Conservation (phyloP, 1,139 yeast species). For the Debaryomyces sp. region DNA sequence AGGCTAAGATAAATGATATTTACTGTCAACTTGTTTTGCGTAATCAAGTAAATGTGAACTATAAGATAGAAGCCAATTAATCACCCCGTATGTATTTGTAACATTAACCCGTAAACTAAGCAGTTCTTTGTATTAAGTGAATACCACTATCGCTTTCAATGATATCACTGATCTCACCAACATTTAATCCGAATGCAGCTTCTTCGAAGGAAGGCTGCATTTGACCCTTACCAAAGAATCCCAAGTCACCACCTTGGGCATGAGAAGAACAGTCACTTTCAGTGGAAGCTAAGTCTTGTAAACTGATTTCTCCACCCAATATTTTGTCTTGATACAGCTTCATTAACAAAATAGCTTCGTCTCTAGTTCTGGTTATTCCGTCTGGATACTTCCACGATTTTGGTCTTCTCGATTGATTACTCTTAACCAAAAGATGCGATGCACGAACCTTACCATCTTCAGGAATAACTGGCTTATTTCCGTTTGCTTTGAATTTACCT, state of each 20-base stretch:
- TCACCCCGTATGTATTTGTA: not conserved
- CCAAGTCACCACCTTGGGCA: slow-evolving; percentile 88
- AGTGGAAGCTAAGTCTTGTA: slow-evolving; percentile 73
- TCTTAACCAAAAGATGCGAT: slow-evolving; percentile 78
- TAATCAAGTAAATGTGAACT: not conserved
- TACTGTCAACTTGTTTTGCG: not conserved
- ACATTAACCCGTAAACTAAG: slow-evolving; percentile 29
- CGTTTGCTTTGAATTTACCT: slow-evolving; percentile 49
- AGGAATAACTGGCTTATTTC: slow-evolving; percentile 62
- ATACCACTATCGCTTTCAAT: slow-evolving; percentile 92
- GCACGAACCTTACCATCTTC: slow-evolving; percentile 47
- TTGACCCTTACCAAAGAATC: slow-evolving; percentile 83
- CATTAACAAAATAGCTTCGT: slow-evolving; percentile 75
- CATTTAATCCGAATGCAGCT: slow-evolving; percentile 78
- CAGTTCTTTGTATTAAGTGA: slow-evolving; percentile 85
- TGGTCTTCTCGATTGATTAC: slow-evolving; percentile 82
- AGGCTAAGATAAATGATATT: not conserved
- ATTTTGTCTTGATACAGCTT: slow-evolving; percentile 63
- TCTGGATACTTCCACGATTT: slow-evolving; percentile 85
- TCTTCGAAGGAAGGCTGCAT: slow-evolving; percentile 96
- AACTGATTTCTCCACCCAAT: slow-evolving; percentile 66
- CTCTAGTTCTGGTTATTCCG: slow-evolving; percentile 72
- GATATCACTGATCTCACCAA: slow-evolving; percentile 82
- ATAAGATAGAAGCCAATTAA: not conserved
- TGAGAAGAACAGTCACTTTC: slow-evolving; percentile 92